A percentile compares a stretch with the other conserved stretches of the same genome.
Conservation (phyloP, 305 asterid genomes). For the Rubia balearica region DNA sequence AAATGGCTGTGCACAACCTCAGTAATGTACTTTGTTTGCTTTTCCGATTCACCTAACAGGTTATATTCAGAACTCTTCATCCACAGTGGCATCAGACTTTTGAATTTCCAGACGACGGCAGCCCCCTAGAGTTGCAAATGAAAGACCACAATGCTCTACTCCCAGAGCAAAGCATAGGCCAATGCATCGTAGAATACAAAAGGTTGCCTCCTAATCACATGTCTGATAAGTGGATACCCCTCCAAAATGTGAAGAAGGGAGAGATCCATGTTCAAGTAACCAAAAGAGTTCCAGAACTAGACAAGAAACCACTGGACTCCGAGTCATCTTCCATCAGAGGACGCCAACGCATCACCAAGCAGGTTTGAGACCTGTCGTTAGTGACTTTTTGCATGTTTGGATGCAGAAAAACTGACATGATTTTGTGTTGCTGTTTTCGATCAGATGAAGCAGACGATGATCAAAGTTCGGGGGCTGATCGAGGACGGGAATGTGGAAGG, state of each 20-base stretch:
- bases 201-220: slow-evolving; percentile 79
- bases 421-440: not conserved
- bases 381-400: not conserved
- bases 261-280: slow-evolving; percentile 87
- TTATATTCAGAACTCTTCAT: slow-evolving; percentile 58
- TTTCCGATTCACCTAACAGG: slow-evolving; percentile 29
- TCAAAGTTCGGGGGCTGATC: slow-evolving; percentile 59
- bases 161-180: slow-evolving; percentile 80
- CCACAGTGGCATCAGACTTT: slow-evolving; percentile 96
- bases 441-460: slow-evolving; percentile 77
- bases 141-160: slow-evolving; percentile 77
- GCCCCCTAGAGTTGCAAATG: slow-evolving; percentile 72
- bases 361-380: slow-evolving; percentile 35
- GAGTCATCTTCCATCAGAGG: slow-evolving; percentile 54
- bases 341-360: slow-evolving; percentile 50
- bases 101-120: slow-evolving; percentile 88
- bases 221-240: slow-evolving; percentile 97
- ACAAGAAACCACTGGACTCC: slow-evolving; percentile 56
- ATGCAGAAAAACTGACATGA: not conserved
- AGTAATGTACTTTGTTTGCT: not conserved
- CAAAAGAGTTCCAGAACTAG: slow-evolving; percentile 59
- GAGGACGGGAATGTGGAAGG: slow-evolving; percentile 58
- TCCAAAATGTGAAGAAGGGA: slow-evolving; percentile 84
- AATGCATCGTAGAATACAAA: slow-evolving; percentile 80
- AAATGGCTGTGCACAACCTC: not conserved